Evolutionary conservation across 768 basidiomycete species (phyloP), one percentile per base, ranked within the genome.

Genomic region (Mycena alexandri): DNA sequence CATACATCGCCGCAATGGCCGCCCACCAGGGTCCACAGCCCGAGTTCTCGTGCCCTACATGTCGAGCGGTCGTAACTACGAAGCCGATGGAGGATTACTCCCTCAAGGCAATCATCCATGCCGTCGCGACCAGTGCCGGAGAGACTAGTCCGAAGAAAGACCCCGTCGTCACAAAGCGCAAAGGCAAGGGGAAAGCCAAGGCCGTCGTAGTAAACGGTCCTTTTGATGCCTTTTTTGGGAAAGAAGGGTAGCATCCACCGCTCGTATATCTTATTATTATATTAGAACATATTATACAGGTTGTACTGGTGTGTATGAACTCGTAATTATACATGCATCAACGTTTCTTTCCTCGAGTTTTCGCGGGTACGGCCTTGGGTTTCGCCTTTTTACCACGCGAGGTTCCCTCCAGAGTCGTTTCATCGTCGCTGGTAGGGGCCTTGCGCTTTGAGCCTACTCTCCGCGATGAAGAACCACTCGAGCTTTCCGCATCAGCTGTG

Each of bases 31-130:
- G 76, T 24, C 79, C 78, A 8, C 77, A 81, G 41, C 90, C 89
- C 0, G 74, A 83, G 34, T 92, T 90, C 70, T 87, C 87, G 2
- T 93, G 92, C 61, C 92, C 92, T 4, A 86, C 85, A 6, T 93
- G 92, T 71, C 83, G 92, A 57, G 79, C 83, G 51, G 71, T 75
- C 14, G 84, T 90, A 13, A 74, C 77, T 34, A 80, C 73, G 14
- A 82, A 80, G 22, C 92, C 92, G 0, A 81, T 85, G 0, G 89
- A 92, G 71, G 84, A 85, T 50, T 93, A 86, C 74, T 81, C 82
- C 8, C 75, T 93, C 54, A 93, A 92, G 75, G 78, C 81, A 2
- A 71, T 93, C 34, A 82, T 89, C 5, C 78, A 83, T 36, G 80
- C 81, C 5, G 77, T 90, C n/a, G 84, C 86, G 1, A 76, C 75